Evolutionary conservation across 176 grass and related monocot genomes (phyloP), one percentile per base, ranked within the genome.

Genomic region (Ensete glaucum): DNA sequence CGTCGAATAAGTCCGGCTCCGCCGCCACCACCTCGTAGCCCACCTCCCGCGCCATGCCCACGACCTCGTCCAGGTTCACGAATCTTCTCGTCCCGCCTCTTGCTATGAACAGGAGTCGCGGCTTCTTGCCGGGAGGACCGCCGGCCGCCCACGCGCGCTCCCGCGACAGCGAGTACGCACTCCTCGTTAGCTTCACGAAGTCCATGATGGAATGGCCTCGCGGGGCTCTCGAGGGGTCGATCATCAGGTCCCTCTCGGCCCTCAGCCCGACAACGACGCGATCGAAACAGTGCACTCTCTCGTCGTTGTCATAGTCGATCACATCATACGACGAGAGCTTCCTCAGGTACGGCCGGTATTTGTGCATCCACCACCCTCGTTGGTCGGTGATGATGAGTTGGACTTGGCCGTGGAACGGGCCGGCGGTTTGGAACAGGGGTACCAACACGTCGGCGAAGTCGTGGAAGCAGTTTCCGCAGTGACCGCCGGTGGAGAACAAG

Each of bases 401-500:
- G 27, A 91, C 85, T 53, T 91, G 88, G 16, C 91, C 88, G 1
- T 82, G 81, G 25, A 96, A 91, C 89, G 85, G 75, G 27, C 64
- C 78, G 1, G 86, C 81, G 3, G 92, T 91, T 24, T 82, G 84
- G 81, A 91, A 96, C 56, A 91, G 81, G 2, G 92, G 92, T n/a
- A 96, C 73, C 26, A 96, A 75, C 64, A 96, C 88, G 19, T 96
- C 92, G 9, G 83, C 88, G 73, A 96, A 96, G 52, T 82, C 88
- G 56, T 96, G 92, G 78, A 88, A 96, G 12, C 85, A 83, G 23
- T 91, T 96, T 12, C 86, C 88, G 0, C 85, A 88, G 71, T 91
- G 88, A 10, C 85, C 88, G 1, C 83, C 79, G 9, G 79, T 67
- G 0, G 88, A 83, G 10, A 96, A 96, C 23, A 96, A 69, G 22